These are phyloP conservation scores for Botryotinia narcissicola DNA, from an alignment of 2,329 filamentous ascomycete genomes.

Conservation along the genomic window DNA sequence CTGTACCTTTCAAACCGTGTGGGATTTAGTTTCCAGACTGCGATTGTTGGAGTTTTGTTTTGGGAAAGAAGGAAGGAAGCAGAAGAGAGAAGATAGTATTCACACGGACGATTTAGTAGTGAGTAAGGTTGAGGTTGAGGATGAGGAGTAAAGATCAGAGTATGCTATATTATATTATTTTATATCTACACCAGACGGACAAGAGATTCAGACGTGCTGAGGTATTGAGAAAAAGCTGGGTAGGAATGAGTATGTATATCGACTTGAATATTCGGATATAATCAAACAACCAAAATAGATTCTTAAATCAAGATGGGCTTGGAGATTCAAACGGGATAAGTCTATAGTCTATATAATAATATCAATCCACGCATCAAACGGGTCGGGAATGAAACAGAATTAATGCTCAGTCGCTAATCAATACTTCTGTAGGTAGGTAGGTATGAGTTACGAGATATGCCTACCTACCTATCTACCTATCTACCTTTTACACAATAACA, in stretches of 20 bases:
- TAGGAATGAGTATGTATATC: background rate
- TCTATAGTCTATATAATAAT: background rate
- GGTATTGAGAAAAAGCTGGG: background rate
- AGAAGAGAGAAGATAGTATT: too few relatives aligned
- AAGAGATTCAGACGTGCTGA: background rate
- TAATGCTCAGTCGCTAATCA: too few relatives aligned
- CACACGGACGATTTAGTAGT: background rate
- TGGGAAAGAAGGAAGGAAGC: background rate
- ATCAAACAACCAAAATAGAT: background rate
- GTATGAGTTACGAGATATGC: background rate
- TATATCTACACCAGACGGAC: too few relatives aligned
- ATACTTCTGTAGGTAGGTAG: background rate
- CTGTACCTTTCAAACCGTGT: background rate
- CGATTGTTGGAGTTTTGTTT: too few relatives aligned
- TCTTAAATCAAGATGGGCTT: background rate
- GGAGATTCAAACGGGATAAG: background rate
- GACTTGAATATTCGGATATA: background rate
- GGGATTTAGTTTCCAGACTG: background rate
- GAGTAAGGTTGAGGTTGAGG: background rate
- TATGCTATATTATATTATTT: too few relatives aligned
- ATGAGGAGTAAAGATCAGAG: background rate
- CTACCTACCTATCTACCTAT: background rate
- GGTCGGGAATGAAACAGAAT: too few relatives aligned
- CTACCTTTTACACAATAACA: background rate
- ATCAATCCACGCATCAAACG: background rate